Percentiles rank a stretch among this genome's conserved stretches.
Conservation (phyloP, 371 early-diverging fungal species). For the Mucor piriformis region DNA sequence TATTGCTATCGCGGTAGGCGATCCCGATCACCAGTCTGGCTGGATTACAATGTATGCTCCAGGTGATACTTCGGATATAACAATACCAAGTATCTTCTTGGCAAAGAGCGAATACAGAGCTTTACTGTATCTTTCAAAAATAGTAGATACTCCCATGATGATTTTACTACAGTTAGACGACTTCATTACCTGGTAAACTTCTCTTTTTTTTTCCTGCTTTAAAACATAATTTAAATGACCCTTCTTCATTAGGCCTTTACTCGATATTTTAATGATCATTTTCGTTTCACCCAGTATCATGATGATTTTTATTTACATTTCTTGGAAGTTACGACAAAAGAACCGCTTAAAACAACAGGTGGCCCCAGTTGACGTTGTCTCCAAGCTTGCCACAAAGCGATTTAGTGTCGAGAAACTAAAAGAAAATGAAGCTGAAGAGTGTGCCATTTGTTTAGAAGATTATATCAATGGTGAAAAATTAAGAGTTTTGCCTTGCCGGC, state of each 20-base stretch:
- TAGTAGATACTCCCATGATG: constrained; percentile 46
- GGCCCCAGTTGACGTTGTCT: constrained; percentile 69
- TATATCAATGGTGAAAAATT: constrained; percentile 80
- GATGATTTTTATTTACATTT: constrained; percentile 68
- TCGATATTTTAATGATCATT: constrained; percentile 67
- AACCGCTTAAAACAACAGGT: constrained; percentile 60
- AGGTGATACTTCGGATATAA: constrained; percentile 75
- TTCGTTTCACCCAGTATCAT: constrained; percentile 71
- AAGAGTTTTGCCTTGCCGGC: constrained; percentile 85
- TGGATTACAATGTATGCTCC: constrained; percentile 91
- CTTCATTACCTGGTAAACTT: constrained; percentile 38
- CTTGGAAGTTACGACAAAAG: constrained; percentile 67
- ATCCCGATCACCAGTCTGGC: constrained; percentile 62
- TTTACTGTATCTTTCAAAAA: constrained; percentile 43
- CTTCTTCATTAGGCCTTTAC: background rate
- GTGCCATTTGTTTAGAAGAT: constrained; percentile 94
- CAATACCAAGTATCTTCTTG: constrained; percentile 77
- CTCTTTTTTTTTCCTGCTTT: background rate
- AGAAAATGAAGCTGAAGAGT: constrained; percentile 73
- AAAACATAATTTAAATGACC: too few relatives aligned
- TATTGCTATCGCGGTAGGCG: constrained; percentile 88
- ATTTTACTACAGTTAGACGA: constrained; percentile 38
- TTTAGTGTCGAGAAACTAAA: constrained; percentile 59
- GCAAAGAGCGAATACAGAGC: constrained; percentile 65
- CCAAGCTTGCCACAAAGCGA: constrained; percentile 59